Evolutionary conservation across 83 land plant species (phyloP), one percentile per base, ranked within the genome.

Genomic region (Picea abies): DNA sequence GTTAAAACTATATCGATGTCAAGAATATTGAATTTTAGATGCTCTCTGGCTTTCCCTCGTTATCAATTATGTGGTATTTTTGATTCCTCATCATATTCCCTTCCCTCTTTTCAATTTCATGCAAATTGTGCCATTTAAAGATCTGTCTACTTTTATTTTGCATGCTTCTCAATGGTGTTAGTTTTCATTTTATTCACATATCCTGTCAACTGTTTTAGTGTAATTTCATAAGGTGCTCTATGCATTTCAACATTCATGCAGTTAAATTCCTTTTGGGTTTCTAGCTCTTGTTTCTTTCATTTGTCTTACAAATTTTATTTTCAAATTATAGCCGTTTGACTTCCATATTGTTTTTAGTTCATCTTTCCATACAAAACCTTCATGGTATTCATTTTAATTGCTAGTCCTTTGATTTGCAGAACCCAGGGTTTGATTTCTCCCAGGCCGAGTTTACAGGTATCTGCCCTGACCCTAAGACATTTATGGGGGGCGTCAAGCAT

Each of bases 381-480:
- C 23, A 58, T 78, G 23, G 49, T 20, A 78, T 61, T 39, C 67
- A 23, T 29, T 44, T 44, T 17, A 49, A 41, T 41, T 41, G 44
- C 29, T 76, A 19, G 78, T 75, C 15, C 14, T 82, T 15, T 77
- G 32, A 67, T 58, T 63, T 82, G 86, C 96, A 93, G 96, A 93
- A 93, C 83, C 96, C 96, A 10, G 96, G 96, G 29, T 26, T 26
- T 26, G 29, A 26, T 26, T 26, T 26, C 29, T 26, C 29, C 29
- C 29, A 26, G 29, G 96, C 96, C 49, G 90, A 93, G 83, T 93
- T 91, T 67, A 81, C 83, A 70, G n/a, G n/a, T n/a, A n/a, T n/a
- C n/a, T n/a, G n/a, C n/a, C n/a, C n/a, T n/a, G n/a, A n/a, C n/a
- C n/a, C n/a, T n/a, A n/a, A n/a, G n/a, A n/a, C n/a, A n/a, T n/a